Conservation (phyloP, 2,329 filamentous ascomycete genomes). For the Venturia asperata region DNA sequence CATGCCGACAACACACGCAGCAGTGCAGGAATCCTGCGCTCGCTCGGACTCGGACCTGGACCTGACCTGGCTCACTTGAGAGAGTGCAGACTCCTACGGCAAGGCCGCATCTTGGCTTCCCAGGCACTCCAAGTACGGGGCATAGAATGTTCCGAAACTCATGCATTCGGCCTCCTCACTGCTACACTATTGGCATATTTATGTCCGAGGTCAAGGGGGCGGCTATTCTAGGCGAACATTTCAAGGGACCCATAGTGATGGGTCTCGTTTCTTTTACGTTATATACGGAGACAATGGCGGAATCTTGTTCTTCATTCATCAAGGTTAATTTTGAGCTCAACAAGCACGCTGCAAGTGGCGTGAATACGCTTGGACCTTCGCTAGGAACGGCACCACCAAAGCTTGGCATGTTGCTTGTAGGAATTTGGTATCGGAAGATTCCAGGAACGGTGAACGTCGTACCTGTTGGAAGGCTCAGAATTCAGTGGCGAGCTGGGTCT, state of each 20-base stretch:
- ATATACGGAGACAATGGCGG: not conserved
- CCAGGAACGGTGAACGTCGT: constrained; percentile 1
- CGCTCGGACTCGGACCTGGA: not conserved
- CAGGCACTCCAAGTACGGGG: not conserved
- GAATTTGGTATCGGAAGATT: not conserved
- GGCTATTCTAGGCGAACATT: not conserved
- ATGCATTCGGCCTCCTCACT: not conserved
- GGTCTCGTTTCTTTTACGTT: not conserved
- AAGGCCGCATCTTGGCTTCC: not conserved
- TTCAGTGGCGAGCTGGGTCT: not conserved
- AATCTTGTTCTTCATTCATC: not conserved
- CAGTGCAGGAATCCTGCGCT: not conserved
- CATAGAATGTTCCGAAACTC: not conserved
- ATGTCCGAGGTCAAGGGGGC: not conserved
- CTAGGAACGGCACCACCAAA: not conserved
- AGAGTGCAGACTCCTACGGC: too few species aligned
- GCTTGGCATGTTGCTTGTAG: not conserved
- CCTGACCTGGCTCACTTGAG: too few species aligned
- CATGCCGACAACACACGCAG: not conserved
- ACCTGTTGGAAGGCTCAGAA: not conserved
- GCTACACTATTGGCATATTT: not conserved
- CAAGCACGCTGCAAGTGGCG: not conserved
- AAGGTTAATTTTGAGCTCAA: not conserved
- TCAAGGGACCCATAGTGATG: not conserved
- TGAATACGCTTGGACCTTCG: not conserved